Base-by-base conservation (phyloP, 192 early-diverging fungal genomes). In the Helicostylum pulchrum region DNA sequence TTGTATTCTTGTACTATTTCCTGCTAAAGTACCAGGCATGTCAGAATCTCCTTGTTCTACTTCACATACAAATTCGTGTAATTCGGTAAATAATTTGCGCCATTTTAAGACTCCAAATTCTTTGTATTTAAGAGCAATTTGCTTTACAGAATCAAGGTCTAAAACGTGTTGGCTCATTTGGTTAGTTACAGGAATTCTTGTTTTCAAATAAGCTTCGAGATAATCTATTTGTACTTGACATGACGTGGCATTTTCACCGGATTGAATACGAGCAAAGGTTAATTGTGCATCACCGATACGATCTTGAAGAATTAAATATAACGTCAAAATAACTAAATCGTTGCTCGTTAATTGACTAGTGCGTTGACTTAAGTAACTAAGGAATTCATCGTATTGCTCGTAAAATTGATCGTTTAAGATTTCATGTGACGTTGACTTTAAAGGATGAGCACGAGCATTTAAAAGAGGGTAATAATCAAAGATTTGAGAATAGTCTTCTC, bases 241-340 rank as follows among this genome's bases (percentile, higher is more conserved):
- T 14, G 67, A 67, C 21, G 67, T 43, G n/a, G 48, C n/a, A 53
- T 23, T 26, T 15, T 10, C 39, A 21, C 68, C 65, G 43, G 31
- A 10, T 26, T 44, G 21, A 49, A 44, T 31, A 79, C 67, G 58
- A 62, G n/a, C 10, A 34, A 32, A 14, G 32, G 50, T 4, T 66
- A 45, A 11, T 46, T 66, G 49, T 15, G 75, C 78, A 30, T 82
- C 80, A 7, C 60, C 47, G 45, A 82, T 65, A 17, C 80, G 65
- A 8, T 79, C 80, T 67, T 82, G 80, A 14, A 72, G 61, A 10
- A 82, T 8, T 2, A 82, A 61, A 53, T 82, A 82, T 0, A 79
- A 48, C 10, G 64, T 64, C 51, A 79, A 20, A 20, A 73, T 63
- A 5, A 78, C 42, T 7, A 76, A 51, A 59, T 82, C 80, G 10